Base-by-base conservation (phyloP, 1,284 basidiomycete genomes). In the Leccinum holopus region DNA sequence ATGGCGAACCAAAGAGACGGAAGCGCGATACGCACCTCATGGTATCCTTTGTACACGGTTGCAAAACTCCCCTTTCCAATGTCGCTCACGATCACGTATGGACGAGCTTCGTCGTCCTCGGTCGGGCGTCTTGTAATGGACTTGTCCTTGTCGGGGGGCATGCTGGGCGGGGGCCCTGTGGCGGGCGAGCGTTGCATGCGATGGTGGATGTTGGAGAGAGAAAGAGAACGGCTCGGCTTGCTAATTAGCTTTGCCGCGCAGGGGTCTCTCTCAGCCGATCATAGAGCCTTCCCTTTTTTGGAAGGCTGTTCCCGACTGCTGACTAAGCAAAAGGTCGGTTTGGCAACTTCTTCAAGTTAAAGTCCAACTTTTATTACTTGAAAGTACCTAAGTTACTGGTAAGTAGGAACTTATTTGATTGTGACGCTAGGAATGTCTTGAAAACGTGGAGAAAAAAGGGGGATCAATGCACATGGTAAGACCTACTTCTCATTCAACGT, bases 1-100 rank as follows among this genome's bases (percentile, higher is more conserved):
- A 18, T 5, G 12, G 37, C 12, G 41, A 37, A 33, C 47, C 35
- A 44, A 52, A 55, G 21, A n/a, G 30, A 55, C 7, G 44, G 32
- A 5, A 25, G 37, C 3, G 32, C 11, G 28, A 47, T 35, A 81
- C 88, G 67, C 70, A 94, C 95, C 76, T 90, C 87, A 73, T 95
- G 88, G 77, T 94, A 93, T 25, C 95, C 97, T 67, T 92, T 92
- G 78, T 95, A 97, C 44, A 99, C 97, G 1, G 92, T 97, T 33
- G 96, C 97, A 77, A 99, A 99, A 74, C 92, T 95, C 39, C 97
- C 97, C 74, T 91, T 91, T 35, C 91, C 91, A 59, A 93, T 85
- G 69, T 90, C 85, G 61, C 79, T 80, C 7, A 85, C 84, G 64
- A 92, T 85, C 64, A 92, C 82, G 70, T 92, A 93, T 21, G 91